These are phyloP conservation scores for Barbarea vulgaris DNA, from an alignment of 345 rosid species.

Conservation along the genomic window DNA sequence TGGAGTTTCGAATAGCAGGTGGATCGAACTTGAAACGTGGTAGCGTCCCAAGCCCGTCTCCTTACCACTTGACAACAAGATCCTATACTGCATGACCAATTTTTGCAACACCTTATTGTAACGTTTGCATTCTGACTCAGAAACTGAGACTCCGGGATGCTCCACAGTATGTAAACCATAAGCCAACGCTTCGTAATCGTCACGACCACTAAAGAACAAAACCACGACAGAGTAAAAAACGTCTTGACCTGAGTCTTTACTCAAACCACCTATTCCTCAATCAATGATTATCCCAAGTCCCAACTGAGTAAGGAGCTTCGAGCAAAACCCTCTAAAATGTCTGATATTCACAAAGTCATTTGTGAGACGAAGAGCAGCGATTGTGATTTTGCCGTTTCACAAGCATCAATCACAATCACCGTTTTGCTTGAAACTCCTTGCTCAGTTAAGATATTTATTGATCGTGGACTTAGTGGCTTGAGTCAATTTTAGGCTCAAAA, in stretches of 20 bases:
- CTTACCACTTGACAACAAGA: too few species aligned
- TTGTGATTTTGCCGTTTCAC: too few species aligned
- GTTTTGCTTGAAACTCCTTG: not conserved
- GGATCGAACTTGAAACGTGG: too few species aligned
- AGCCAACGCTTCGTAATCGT: conserved; percentile 66
- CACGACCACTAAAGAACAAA: conserved; percentile 56
- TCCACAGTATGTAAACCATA: conserved; percentile 64
- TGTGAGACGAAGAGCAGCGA: too few species aligned
- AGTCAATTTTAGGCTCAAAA: not conserved
- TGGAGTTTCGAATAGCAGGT: too few species aligned
- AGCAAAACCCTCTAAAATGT: conserved; percentile 36
- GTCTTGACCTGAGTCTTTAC: conserved; percentile 49
- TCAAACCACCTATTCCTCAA: conserved; percentile 58
- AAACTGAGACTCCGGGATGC: conserved; percentile 51
- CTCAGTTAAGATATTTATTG: too few species aligned
- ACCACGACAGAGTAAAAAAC: conserved; percentile 49
- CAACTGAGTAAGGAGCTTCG: conserved; percentile 61
- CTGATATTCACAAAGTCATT: too few species aligned
- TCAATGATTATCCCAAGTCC: conserved; percentile 53
- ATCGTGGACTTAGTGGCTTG: not conserved
- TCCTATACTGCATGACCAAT: conserved; percentile 57
- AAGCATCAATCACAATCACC: too few species aligned
- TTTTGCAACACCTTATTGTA: conserved; percentile 1
- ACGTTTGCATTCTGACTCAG: not conserved
- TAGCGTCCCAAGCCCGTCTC: too few species aligned